phyloP scores from a whole-genome alignment of 495 filamentous ascomycete species.

The Echria macrotheca region DNA sequence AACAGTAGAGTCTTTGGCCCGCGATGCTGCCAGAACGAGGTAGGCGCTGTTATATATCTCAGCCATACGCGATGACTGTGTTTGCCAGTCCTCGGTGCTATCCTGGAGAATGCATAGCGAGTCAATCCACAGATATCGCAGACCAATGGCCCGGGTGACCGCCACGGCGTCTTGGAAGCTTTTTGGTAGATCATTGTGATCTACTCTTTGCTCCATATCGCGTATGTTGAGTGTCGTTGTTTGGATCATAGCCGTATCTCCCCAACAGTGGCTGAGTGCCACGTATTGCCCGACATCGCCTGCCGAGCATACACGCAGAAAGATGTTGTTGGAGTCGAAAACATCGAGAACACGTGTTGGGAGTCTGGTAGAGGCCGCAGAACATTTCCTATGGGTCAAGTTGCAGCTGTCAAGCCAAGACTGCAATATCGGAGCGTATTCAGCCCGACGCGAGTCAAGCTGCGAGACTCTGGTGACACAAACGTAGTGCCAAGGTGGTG shows the following conservation, averaged over 20 bases:
- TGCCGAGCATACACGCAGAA: not conserved
- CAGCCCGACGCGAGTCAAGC: too few relatives aligned
- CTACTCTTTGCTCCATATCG: not conserved
- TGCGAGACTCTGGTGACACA: too few relatives aligned
- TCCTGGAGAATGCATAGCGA: slow-evolving; percentile 37
- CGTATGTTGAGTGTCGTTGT: not conserved
- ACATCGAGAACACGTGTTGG: too few relatives aligned
- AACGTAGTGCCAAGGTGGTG: not conserved
- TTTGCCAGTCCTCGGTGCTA: slow-evolving; percentile 25
- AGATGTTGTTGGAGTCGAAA: not conserved
- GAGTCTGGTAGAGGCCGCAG: too few relatives aligned
- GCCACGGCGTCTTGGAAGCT: slow-evolving; percentile 5
- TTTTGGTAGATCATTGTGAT: not conserved
- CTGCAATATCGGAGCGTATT: too few relatives aligned
- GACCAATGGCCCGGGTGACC: not conserved
- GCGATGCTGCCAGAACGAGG: slow-evolving; percentile 26
- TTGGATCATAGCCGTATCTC: not conserved
- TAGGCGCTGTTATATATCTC: slow-evolving; percentile 26
- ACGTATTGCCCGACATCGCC: not conserved
- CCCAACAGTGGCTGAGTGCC: not conserved
- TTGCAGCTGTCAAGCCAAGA: too few relatives aligned
- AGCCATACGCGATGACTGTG: slow-evolving; percentile 29
- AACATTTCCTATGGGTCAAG: too few relatives aligned
- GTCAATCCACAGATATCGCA: slow-evolving; percentile 34
- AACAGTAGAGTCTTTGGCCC: slow-evolving; percentile 13